Percentiles rank a stretch among this genome's conserved stretches.
Evolutionary conservation across 1,284 basidiomycete species (phyloP).

Genomic region (Cutaneotrichosporon sp.): DNA sequence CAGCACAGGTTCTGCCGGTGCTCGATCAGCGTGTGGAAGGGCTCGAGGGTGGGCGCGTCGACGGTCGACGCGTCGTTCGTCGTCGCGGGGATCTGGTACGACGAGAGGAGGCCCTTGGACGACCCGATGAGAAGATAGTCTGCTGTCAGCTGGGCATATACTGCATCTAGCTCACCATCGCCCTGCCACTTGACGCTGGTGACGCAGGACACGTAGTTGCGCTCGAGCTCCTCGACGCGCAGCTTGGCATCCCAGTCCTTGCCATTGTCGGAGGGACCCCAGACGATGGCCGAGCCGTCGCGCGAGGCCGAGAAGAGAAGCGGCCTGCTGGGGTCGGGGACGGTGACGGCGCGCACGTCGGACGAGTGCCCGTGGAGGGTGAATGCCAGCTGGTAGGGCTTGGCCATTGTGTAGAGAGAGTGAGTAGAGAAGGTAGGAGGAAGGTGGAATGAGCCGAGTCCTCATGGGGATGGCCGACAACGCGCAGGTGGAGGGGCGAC

Average conservation of each 20-base stretch:
- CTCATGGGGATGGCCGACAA: neutral
- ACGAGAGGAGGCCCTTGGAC: conserved; percentile 78
- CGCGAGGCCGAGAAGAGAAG: conserved; percentile 80
- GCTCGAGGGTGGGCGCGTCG: conserved; percentile 63
- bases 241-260: conserved; percentile 69
- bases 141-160: conserved; percentile 45
- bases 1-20: conserved; percentile 91
- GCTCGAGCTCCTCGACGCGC: conserved; percentile 76
- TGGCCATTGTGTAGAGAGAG: conserved; percentile 13
- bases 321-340: conserved; percentile 32
- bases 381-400: conserved; percentile 73
- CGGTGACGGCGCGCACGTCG: conserved; percentile 45
- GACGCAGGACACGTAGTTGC: conserved; percentile 62
- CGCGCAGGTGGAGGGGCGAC: conserved; percentile 11
- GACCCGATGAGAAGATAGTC: conserved; percentile 82
- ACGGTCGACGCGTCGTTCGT: conserved; percentile 53
- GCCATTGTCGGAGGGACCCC: conserved; percentile 63
- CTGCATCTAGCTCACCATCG: conserved; percentile 36
- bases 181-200: conserved; percentile 37
- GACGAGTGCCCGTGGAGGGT: conserved; percentile 60
- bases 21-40: conserved; percentile 77
- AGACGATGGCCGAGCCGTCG: conserved; percentile 83
- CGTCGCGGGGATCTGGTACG: conserved; percentile 58
- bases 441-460: too few relatives aligned
- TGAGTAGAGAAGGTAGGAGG: too few relatives aligned